phyloP scores from a whole-genome alignment of 495 filamentous ascomycete genomes.

The Margaritispora aquatica region DNA sequence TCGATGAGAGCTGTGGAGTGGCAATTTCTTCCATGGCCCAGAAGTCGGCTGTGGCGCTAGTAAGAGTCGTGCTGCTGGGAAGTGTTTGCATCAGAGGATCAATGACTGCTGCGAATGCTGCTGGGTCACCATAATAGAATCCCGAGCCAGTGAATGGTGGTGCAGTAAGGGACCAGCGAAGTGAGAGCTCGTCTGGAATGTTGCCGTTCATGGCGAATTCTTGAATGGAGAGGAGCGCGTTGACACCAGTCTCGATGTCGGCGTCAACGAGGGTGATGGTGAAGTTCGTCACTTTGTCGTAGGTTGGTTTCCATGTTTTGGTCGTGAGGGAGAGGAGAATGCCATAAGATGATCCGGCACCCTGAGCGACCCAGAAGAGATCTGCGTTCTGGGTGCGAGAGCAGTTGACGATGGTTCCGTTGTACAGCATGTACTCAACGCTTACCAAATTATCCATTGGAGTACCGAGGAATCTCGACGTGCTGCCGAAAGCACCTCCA shows the following conservation, averaged over 20 bases:
- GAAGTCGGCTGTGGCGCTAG: neutral
- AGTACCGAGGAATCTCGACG: neutral
- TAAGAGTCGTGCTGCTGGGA: neutral
- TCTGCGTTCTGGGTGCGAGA: slow-evolving; percentile 13
- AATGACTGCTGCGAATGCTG: neutral
- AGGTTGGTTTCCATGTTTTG: slow-evolving; percentile 1
- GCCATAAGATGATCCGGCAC: slow-evolving; percentile 1
- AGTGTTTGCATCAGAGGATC: neutral
- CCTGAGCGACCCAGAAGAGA: slow-evolving; percentile 15
- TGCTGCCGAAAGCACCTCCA: slow-evolving; percentile 2
- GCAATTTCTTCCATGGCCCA: neutral
- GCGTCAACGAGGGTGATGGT: neutral
- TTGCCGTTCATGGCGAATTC: neutral
- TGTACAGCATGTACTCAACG: slow-evolving; percentile 12
- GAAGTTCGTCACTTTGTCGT: neutral
- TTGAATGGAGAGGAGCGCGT: neutral
- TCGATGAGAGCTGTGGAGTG: neutral
- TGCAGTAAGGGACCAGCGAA: neutral
- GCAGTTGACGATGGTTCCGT: slow-evolving; percentile 15
- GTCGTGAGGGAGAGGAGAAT: neutral
- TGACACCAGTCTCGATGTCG: neutral
- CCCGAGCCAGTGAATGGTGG: neutral
- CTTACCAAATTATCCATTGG: slow-evolving; percentile 1
- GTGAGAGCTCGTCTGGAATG: neutral
- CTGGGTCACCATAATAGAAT: slow-evolving; percentile 1